These are phyloP conservation scores for Penicillium crystallinum DNA, from an alignment of 495 filamentous ascomycete genomes.

Conservation along the genomic window DNA sequence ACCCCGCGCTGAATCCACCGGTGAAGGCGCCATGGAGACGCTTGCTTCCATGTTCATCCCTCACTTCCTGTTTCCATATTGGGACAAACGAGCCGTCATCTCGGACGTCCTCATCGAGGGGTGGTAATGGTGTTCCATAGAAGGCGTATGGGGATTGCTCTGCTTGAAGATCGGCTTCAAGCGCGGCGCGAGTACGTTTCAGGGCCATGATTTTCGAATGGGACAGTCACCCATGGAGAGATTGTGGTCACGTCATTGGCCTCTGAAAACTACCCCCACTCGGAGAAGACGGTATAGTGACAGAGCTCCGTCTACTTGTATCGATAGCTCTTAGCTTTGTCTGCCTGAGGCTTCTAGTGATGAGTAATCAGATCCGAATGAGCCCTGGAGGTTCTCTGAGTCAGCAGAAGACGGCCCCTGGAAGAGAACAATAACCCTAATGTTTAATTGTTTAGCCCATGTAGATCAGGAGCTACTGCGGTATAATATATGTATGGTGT, in stretches of 20 bases:
- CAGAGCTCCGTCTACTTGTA: not conserved
- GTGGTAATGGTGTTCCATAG: slow-evolving; percentile 83
- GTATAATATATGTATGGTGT: no score
- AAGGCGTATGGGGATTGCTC: slow-evolving; percentile 74
- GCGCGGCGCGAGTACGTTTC: slow-evolving; percentile 74
- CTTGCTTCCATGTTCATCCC: slow-evolving; percentile 86
- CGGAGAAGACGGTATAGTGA: not conserved
- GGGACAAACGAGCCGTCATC: slow-evolving; percentile 95
- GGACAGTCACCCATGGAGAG: not conserved
- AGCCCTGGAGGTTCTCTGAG: no score
- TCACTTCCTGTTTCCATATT: slow-evolving; percentile 95
- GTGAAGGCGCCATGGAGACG: slow-evolving; percentile 95
- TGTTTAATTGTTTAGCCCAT: no score
- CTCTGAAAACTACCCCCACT: not conserved
- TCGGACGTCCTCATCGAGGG: slow-evolving; percentile 67
- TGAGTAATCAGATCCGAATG: not conserved
- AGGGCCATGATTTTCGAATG: slow-evolving; percentile 54
- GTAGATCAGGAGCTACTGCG: no score
- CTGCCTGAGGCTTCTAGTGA: not conserved
- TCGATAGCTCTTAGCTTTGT: not conserved
- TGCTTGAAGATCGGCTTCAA: slow-evolving; percentile 69
- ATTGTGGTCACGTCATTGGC: slow-evolving; percentile 4
- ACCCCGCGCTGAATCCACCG: slow-evolving; percentile 94
- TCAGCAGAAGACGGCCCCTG: no score
- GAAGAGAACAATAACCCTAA: no score